Evolutionary conservation across 805 yeast species (phyloP).

Genomic region (Lipomyces lipofer): DNA sequence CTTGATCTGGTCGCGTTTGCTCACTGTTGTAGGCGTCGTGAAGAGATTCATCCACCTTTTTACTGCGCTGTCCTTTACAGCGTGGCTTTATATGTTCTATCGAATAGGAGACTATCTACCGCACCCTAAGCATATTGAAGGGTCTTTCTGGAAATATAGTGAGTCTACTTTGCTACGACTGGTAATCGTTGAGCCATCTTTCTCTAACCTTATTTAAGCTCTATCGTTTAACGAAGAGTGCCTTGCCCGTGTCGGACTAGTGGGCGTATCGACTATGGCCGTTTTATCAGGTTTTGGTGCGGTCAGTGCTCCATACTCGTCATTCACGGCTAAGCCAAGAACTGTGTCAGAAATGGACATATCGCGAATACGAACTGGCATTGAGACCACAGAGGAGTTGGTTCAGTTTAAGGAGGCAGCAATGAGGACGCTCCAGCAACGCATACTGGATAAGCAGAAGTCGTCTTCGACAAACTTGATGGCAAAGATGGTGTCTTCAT

Average conservation of each 20-base stretch:
- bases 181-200: neutral
- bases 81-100: conserved; percentile 36
- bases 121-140: conserved; percentile 31
- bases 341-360: conserved; percentile 38
- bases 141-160: conserved; percentile 30
- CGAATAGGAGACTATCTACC: conserved; percentile 37
- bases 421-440: conserved; percentile 31
- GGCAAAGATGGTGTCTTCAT: conserved; percentile 34
- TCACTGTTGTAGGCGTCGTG: conserved; percentile 7
- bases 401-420: conserved; percentile 35
- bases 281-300: conserved; percentile 45
- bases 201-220: conserved; percentile 1
- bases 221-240: conserved; percentile 31
- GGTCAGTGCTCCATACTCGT: conserved; percentile 45
- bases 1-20: too few relatives aligned
- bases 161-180: conserved; percentile 7
- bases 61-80: conserved; percentile 25
- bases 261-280: conserved; percentile 47
- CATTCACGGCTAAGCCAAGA: conserved; percentile 36
- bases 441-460: conserved; percentile 32
- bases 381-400: conserved; percentile 38
- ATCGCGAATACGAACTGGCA: conserved; percentile 36
- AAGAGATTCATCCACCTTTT: conserved; percentile 14
- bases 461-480: conserved; percentile 36
- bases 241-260: conserved; percentile 42